phyloP scores from a whole-genome alignment of 495 filamentous ascomycete genomes.

The Neurospora sp. region DNA sequence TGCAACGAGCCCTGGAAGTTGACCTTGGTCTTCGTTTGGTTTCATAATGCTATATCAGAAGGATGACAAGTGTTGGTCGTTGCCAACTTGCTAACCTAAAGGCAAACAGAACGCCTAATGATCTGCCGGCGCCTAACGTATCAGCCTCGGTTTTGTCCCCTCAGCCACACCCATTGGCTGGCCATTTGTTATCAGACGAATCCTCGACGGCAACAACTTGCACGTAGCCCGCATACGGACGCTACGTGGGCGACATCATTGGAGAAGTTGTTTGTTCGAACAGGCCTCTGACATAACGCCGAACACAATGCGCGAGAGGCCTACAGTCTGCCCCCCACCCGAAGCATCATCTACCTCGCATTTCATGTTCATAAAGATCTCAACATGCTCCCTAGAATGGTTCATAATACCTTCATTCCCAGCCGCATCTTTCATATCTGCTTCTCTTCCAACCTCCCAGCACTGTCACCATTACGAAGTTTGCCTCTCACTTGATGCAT shows the following conservation, averaged over 20 bases:
- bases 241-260: neutral
- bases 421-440: rapidly evolving
- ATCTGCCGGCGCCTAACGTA: neutral
- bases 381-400: neutral
- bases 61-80: too few species aligned
- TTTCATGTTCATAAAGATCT: neutral
- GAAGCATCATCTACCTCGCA: rapidly evolving
- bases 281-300: neutral
- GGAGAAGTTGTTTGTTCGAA: neutral
- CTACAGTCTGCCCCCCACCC: neutral
- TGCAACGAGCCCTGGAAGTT: neutral
- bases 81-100: too few species aligned
- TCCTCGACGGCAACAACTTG: neutral
- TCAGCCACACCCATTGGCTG: neutral
- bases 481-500: too few species aligned
- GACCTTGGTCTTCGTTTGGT: too few species aligned
- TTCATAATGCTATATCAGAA: too few species aligned
- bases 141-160: neutral
- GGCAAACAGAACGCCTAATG: neutral
- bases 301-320: neutral
- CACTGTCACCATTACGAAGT: too few species aligned
- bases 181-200: neutral
- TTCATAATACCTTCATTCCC: neutral
- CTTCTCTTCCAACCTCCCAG: too few species aligned
- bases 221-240: neutral